Evolutionary conservation across 1,284 basidiomycete genomes (phyloP).

Genomic region (Trichosporon inkin): DNA sequence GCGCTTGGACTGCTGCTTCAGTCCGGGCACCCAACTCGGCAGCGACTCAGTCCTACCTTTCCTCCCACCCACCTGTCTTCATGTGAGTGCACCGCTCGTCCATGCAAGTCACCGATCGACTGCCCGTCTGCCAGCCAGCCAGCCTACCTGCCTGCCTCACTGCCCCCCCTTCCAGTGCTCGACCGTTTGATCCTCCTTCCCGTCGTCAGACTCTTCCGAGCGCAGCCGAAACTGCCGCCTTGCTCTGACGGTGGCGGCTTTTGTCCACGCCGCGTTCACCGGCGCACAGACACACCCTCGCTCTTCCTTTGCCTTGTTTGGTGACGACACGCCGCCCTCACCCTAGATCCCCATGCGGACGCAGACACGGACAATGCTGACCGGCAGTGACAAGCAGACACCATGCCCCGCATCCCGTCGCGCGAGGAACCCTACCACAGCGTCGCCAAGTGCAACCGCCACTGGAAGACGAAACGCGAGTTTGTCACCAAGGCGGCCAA

Average conservation of each 20-base stretch:
- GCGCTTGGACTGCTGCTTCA: neutral
- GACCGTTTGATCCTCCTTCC: neutral
- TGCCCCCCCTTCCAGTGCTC: neutral
- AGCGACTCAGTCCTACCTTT: neutral
- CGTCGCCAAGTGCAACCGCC: constrained; percentile 54
- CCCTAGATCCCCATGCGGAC: neutral
- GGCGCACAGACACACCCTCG: constrained; percentile 2
- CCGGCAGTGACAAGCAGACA: constrained; percentile 1
- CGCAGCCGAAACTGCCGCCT: neutral
- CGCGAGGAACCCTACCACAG: constrained; percentile 55
- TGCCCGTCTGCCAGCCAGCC: no score
- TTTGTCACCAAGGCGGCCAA: constrained; percentile 55
- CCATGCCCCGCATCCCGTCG: constrained; percentile 55
- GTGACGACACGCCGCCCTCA: neutral
- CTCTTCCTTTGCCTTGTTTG: neutral
- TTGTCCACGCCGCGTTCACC: constrained; percentile 4
- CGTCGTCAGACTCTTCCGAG: neutral
- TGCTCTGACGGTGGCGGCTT: neutral
- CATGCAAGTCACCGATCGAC: neutral
- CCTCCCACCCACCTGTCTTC: neutral
- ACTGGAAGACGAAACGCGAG: constrained; percentile 57
- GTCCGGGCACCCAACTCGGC: neutral
- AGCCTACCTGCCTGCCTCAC: neutral
- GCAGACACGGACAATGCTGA: neutral
- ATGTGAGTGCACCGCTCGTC: neutral